A percentile compares a stretch with the other conserved stretches of the same genome.
Conservation (phyloP, 106 monocot genomes). For the Dioscorea dumetorum region DNA sequence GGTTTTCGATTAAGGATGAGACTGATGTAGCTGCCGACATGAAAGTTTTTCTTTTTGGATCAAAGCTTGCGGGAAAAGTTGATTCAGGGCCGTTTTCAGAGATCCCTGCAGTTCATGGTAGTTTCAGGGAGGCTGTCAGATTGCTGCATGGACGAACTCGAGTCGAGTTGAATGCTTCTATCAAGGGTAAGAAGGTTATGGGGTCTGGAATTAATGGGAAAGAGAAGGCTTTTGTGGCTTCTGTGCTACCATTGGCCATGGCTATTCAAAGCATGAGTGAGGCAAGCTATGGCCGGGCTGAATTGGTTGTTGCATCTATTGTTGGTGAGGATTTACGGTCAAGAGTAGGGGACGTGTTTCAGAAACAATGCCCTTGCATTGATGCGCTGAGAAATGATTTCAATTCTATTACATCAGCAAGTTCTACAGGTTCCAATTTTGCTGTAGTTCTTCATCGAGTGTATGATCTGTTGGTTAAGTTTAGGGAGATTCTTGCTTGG, state of each 20-base stretch:
- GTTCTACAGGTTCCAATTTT: conserved; percentile 18
- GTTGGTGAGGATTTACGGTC: conserved; percentile 18
- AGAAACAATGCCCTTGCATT: conserved; percentile 19
- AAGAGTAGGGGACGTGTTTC: conserved; percentile 20
- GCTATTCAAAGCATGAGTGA: conserved; percentile 36
- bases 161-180: conserved; percentile 55
- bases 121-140: conserved; percentile 60
- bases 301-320: conserved; percentile 17
- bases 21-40: conserved; percentile 63
- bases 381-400: conserved; percentile 33
- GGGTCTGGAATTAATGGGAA: conserved; percentile 23
- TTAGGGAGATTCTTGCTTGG: conserved; percentile 72
- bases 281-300: conserved; percentile 46
- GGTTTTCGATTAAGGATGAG: conserved; percentile 66
- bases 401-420: conserved; percentile 16
- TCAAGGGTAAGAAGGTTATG: conserved; percentile 30
- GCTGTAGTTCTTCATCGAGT: conserved; percentile 27
- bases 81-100: conserved; percentile 21
- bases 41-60: conserved; percentile 62
- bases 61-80: conserved; percentile 54
- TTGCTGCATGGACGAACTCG: conserved; percentile 43
- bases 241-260: conserved; percentile 26
- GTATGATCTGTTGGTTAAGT: conserved; percentile 42
- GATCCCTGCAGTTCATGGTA: conserved; percentile 55
- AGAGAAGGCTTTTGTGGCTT: conserved; percentile 39